Base-by-base conservation (phyloP, 2,329 filamentous ascomycete species). In the Fonsecaea erecta region DNA sequence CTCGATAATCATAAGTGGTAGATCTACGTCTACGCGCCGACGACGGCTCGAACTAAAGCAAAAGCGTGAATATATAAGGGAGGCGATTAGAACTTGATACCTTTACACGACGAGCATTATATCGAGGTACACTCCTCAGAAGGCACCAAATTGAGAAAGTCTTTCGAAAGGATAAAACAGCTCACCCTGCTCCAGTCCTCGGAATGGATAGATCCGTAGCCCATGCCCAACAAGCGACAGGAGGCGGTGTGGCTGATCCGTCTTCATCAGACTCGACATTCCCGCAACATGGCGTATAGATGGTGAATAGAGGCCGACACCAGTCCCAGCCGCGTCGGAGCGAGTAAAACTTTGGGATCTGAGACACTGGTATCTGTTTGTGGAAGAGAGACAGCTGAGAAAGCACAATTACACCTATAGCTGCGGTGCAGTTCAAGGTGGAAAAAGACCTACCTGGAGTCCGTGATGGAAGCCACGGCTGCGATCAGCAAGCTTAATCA, bases 1-100 rank as follows among this genome's bases (percentile, higher is more conserved):
- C 52, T 55, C 26, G 9, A 34, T 3, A 55, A 34, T 21, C 52
- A 55, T 21, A 7, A 26, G 18, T 55, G 52, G 52, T 28, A 55
- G 18, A 21, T 1, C 34, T 11, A 34, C 11, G 7, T 55, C 30
- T 55, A 55, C 18, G 52, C 26, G 18, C 18, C 35, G 24, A 55
- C 24, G 2, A 55, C 30, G n/a, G 11, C 18, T 21, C 14, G 18
- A n/a, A 55, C 52, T 14, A 55, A 30, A 55, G 52, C 34, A 37
- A 37, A 37, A 14, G 34, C 34, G 34, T 37, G 12, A 11, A 9
- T 37, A 12, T 37, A 37, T 37, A 11, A 37, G 34, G 7, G 34
- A 37, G 8, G 34, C 34, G 34, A 37, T 37, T 5, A 9, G 34
- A 2, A 9, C 34, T 9, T 37, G 34, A 37, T 14, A 9, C 34